Percentiles rank a stretch among this genome's conserved stretches.
These are phyloP conservation scores for Linderina pennispora DNA, from an alignment of 192 early-diverging fungal species.

Conservation along the genomic window DNA sequence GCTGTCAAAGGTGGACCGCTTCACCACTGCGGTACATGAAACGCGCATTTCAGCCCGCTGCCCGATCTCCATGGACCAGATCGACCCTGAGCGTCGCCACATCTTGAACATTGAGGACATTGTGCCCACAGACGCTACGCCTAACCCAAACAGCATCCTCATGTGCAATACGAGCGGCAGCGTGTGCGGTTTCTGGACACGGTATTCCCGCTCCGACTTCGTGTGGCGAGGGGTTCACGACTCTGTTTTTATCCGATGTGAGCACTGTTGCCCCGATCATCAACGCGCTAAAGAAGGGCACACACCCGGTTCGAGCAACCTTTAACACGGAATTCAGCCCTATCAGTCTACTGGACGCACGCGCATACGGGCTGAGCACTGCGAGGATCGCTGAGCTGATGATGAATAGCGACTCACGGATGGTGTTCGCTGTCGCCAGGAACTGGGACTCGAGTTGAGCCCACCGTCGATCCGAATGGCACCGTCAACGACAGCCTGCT, in stretches of 20 bases:
- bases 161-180: slow-evolving; percentile 2
- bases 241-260: background rate
- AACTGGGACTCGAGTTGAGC: background rate
- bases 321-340: slow-evolving; percentile 10
- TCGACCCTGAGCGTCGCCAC: slow-evolving; percentile 2
- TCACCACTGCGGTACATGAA: background rate
- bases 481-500: no score
- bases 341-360: slow-evolving; percentile 3
- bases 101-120: slow-evolving; percentile 4
- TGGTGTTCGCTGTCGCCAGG: background rate
- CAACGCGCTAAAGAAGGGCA: background rate
- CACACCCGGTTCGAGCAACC: background rate
- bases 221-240: background rate
- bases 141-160: background rate
- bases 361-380: slow-evolving; percentile 5
- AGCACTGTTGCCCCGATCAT: background rate
- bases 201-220: background rate
- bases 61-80: background rate
- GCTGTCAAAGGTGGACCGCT: background rate
- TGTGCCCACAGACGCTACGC: background rate
- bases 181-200: background rate
- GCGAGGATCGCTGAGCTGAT: slow-evolving; percentile 2
- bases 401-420: background rate
- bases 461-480: background rate
- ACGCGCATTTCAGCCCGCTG: slow-evolving; percentile 2